Conservation (phyloP, 2,329 filamentous ascomycete species). For the Lasiodiplodia sp. region DNA sequence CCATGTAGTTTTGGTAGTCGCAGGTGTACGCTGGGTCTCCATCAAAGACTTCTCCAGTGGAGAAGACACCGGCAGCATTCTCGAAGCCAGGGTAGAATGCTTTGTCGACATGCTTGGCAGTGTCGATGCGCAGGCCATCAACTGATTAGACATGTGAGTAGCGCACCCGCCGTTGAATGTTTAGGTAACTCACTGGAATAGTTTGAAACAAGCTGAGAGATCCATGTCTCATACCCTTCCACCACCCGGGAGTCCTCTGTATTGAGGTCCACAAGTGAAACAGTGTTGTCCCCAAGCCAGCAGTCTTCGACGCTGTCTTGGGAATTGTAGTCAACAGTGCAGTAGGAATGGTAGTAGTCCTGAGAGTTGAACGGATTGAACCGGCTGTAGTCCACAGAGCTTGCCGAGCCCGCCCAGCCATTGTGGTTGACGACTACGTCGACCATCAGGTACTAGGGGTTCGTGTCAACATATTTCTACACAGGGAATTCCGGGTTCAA, state of each 20-base stretch:
- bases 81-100: slow-evolving; percentile 46
- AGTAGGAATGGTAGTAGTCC: slow-evolving; percentile 68
- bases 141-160: slow-evolving; percentile 34
- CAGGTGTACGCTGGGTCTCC: slow-evolving; percentile 44
- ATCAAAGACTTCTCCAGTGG: slow-evolving; percentile 48
- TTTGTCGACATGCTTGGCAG: slow-evolving; percentile 47
- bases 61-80: slow-evolving; percentile 45
- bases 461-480: neutral
- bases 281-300: slow-evolving; percentile 59
- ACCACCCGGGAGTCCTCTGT: slow-evolving; percentile 47
- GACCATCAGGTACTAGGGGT: slow-evolving; percentile 63
- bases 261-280: slow-evolving; percentile 55
- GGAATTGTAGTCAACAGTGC: slow-evolving; percentile 63
- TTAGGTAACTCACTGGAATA: slow-evolving; percentile 45
- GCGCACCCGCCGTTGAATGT: no score
- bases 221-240: slow-evolving; percentile 26
- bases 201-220: slow-evolving; percentile 29
- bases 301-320: slow-evolving; percentile 56
- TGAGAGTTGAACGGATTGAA: slow-evolving; percentile 63
- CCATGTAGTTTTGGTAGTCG: slow-evolving; percentile 45
- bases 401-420: slow-evolving; percentile 58
- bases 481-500: neutral
- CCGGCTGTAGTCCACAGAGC: slow-evolving; percentile 60
- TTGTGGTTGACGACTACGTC: slow-evolving; percentile 67
- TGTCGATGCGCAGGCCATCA: slow-evolving; percentile 51